phyloP scores from a whole-genome alignment of 805 yeast genomes.

The Hanseniaspora nectarophila region DNA sequence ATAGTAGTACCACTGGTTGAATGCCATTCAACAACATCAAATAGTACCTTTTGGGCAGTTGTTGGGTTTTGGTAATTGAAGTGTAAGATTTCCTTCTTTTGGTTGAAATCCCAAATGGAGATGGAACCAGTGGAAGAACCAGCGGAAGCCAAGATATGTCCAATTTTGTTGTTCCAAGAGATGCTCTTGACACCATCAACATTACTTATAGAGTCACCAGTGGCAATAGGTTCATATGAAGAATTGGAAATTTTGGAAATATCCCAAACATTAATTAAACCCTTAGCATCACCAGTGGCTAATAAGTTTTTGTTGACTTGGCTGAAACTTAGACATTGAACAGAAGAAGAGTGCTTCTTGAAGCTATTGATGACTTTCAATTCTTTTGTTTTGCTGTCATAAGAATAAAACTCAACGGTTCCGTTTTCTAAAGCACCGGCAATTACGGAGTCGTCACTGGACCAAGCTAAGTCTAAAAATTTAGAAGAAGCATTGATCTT shows the following conservation, averaged over 20 bases:
- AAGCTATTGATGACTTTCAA: conserved; percentile 34
- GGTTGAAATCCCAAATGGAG: conserved; percentile 86
- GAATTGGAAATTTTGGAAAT: conserved; percentile 46
- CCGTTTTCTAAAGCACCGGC: conserved; percentile 91
- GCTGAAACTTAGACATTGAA: conserved; percentile 64
- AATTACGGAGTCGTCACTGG: conserved; percentile 43
- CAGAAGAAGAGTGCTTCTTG: conserved; percentile 56
- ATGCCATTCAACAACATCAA: conserved; percentile 87
- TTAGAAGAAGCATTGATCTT: conserved; percentile 36
- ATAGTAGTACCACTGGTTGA: conserved; percentile 77
- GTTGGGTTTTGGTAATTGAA: conserved; percentile 52
- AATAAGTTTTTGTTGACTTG: conserved; percentile 57
- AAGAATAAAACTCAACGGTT: conserved; percentile 65
- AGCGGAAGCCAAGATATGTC: conserved; percentile 83
- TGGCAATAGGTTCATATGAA: conserved; percentile 36
- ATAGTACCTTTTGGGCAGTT: conserved; percentile 45
- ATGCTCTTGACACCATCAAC: conserved; percentile 69
- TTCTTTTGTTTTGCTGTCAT: conserved; percentile 25
- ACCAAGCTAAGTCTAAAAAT: conserved; percentile 80
- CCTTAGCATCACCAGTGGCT: conserved; percentile 79
- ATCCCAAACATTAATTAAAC: conserved; percentile 89
- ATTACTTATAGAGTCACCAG: conserved; percentile 72
- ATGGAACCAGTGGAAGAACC: conserved; percentile 67
- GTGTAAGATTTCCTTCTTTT: conserved; percentile 79
- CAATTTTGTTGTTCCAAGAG: conserved; percentile 76